A percentile compares a stretch with the other conserved stretches of the same genome.
These are phyloP conservation scores for Usnea hakonensis DNA, from an alignment of 495 filamentous ascomycete species.

Conservation along the genomic window DNA sequence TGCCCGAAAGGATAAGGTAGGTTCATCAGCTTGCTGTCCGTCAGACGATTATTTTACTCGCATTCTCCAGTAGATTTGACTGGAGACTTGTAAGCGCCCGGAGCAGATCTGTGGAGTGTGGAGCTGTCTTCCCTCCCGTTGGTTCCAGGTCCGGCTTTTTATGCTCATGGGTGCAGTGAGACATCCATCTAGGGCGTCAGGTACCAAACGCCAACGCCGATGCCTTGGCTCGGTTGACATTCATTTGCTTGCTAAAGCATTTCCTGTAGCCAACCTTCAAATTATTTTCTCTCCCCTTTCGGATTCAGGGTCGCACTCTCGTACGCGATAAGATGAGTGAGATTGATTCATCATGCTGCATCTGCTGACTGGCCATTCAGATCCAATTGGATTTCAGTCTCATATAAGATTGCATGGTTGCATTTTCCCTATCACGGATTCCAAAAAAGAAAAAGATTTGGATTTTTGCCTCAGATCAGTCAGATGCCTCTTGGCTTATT, in stretches of 20 bases:
- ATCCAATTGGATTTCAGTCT: background rate
- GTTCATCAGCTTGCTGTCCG: no score
- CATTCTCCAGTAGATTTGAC: background rate
- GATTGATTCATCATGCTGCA: background rate
- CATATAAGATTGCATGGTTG: slow-evolving; percentile 11
- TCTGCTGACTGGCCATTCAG: background rate
- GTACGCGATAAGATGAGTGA: background rate
- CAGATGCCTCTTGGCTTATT: background rate
- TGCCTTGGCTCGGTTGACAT: background rate
- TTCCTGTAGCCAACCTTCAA: background rate
- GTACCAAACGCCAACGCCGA: background rate
- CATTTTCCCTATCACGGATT: background rate
- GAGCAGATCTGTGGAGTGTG: background rate
- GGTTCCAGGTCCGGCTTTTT: no score
- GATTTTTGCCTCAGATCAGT: background rate
- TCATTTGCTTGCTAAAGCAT: slow-evolving; percentile 3
- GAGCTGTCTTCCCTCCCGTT: background rate
- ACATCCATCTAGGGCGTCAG: background rate
- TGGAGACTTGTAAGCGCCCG: slow-evolving; percentile 10
- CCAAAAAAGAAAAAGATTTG: background rate
- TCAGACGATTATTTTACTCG: no score
- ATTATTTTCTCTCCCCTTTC: background rate
- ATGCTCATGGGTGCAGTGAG: no score
- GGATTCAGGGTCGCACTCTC: background rate
- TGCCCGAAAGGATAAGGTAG: background rate